Evolutionary conservation across 1,139 yeast species (phyloP).

Genomic region (Geotrichum phurueaensis): DNA sequence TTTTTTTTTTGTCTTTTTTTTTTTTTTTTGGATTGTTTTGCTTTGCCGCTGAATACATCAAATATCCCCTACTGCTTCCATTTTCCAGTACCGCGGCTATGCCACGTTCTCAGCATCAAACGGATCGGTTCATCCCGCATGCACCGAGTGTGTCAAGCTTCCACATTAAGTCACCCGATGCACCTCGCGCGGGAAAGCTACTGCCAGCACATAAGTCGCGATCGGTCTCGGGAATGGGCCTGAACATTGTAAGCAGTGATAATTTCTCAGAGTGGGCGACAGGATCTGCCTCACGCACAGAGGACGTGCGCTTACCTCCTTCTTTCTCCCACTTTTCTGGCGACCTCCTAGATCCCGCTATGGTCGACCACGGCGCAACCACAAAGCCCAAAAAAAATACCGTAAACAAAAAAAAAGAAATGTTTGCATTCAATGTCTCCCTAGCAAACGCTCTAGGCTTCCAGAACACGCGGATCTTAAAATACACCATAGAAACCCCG

Average conservation of each 20-base stretch:
- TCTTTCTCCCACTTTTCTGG: background rate
- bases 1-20: background rate
- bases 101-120: background rate
- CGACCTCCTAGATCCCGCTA: background rate
- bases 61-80: background rate
- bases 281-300: background rate
- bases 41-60: background rate
- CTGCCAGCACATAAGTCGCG: slow-evolving; percentile 1
- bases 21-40: background rate
- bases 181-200: background rate
- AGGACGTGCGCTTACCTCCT: slow-evolving; percentile 1
- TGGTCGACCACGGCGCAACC: background rate
- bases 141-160: slow-evolving; percentile 9
- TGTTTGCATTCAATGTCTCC: background rate
- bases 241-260: slow-evolving; percentile 5
- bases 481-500: slow-evolving; percentile 3
- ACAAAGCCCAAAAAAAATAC: background rate
- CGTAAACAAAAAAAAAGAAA: slow-evolving; percentile 2
- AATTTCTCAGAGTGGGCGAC: background rate
- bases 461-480: slow-evolving; percentile 6
- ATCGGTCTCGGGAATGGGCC: slow-evolving; percentile 9
- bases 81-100: background rate
- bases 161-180: slow-evolving; percentile 2
- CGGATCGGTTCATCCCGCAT: slow-evolving; percentile 12
- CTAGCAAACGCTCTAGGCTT: slow-evolving; percentile 11